Conservation (phyloP, 257 asterid genomes). For the Solanum neorickii region DNA sequence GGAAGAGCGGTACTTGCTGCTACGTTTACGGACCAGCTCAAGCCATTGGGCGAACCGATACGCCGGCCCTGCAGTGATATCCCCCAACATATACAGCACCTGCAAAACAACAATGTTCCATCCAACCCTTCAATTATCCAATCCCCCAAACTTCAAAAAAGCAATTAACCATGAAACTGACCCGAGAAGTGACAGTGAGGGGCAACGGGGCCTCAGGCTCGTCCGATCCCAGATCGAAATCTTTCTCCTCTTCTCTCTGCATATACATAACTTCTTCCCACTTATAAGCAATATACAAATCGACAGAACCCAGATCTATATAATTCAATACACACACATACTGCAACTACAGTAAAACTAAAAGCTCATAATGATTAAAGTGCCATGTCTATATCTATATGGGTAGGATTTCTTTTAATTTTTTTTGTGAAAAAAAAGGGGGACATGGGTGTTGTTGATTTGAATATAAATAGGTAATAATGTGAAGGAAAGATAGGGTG, state of each 20-base stretch:
- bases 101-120: slow-evolving; percentile 17
- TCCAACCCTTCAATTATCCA: not conserved
- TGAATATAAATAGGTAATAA: slow-evolving; percentile 3
- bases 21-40: slow-evolving; percentile 94
- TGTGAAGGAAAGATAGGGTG: slow-evolving; percentile 12
- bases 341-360: not conserved
- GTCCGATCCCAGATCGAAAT: slow-evolving; percentile 54
- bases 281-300: not conserved
- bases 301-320: slow-evolving; percentile 24
- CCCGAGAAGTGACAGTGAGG: slow-evolving; percentile 94
- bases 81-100: slow-evolving; percentile 98
- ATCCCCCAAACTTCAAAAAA: not conserved
- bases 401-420: not conserved
- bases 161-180: not conserved
- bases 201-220: slow-evolving; percentile 82
- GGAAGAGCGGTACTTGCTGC: slow-evolving; percentile 71
- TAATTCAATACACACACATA: not conserved
- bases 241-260: slow-evolving; percentile 89
- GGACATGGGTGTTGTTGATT: slow-evolving; percentile 7
- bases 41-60: slow-evolving; percentile 92
- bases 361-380: not conserved
- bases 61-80: slow-evolving; percentile 89
- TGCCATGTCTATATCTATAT: not conserved
- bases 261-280: slow-evolving; percentile 8
- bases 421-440: not conserved